These are phyloP conservation scores for Schizonepeta tenuifolia DNA, from an alignment of 257 asterid genomes.

Conservation along the genomic window DNA sequence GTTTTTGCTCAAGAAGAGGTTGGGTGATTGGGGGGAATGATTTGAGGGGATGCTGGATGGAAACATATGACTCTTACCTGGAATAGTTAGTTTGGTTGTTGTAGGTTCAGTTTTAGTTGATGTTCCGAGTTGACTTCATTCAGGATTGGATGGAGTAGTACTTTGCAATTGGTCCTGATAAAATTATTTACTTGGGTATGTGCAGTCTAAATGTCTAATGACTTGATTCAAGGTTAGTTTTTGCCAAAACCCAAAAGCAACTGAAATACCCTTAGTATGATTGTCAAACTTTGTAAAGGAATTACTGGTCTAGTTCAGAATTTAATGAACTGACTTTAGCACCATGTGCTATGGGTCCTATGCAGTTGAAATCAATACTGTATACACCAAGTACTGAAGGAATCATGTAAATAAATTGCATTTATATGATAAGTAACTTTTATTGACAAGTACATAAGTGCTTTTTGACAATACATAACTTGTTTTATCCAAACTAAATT, in stretches of 20 bases:
- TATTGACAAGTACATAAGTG: too few relatives aligned
- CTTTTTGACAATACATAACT: too few relatives aligned
- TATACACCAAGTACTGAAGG: background rate
- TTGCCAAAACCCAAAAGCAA: background rate
- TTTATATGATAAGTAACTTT: too few relatives aligned
- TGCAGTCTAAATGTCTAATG: background rate
- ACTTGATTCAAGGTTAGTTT: background rate
- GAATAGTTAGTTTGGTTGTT: background rate
- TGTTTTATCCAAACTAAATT: background rate
- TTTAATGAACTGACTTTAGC: background rate
- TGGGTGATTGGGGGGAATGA: background rate
- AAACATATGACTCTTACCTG: background rate
- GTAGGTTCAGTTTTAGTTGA: background rate
- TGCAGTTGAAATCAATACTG: background rate
- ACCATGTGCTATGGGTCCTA: too few relatives aligned
- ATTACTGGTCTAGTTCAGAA: background rate
- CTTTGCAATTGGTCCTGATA: background rate
- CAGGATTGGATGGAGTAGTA: background rate
- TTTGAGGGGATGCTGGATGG: background rate
- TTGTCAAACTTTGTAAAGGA: background rate
- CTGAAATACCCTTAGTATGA: background rate
- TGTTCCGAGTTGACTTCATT: background rate
- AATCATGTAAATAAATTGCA: background rate
- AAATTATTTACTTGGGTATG: background rate
- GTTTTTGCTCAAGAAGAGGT: background rate